phyloP scores from a whole-genome alignment of 768 basidiomycete species.

The Pseudohyphozyma bogoriensis region DNA sequence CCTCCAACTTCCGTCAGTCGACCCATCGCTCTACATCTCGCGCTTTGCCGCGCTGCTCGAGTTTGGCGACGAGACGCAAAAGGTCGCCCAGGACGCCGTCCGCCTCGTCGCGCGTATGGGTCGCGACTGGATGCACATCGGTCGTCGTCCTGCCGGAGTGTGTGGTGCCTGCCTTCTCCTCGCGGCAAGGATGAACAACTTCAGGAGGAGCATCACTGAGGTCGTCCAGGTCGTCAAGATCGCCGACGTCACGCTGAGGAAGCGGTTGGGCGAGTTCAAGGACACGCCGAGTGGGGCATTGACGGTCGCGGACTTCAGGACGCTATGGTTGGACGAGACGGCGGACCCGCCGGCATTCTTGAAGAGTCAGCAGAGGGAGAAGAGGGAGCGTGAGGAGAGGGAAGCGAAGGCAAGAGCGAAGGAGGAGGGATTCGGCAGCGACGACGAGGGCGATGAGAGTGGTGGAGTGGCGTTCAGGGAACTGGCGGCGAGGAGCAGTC shows the following conservation, averaged over 20 bases:
- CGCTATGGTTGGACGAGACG: conserved; percentile 81
- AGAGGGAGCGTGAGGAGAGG: conserved; percentile 4
- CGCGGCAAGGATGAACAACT: conserved; percentile 98
- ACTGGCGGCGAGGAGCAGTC: too few relatives aligned
- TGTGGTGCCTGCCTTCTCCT: conserved; percentile 91
- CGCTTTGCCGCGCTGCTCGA: conserved; percentile 90
- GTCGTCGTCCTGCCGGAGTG: conserved; percentile 89
- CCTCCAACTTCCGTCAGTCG: conserved; percentile 74
- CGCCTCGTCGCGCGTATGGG: conserved; percentile 89
- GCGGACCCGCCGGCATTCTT: conserved; percentile 78
- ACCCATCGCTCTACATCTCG: conserved; percentile 92
- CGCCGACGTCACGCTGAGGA: conserved; percentile 86
- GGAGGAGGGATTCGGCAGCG: conserved; percentile 43
- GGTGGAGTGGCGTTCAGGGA: conserved; percentile 13
- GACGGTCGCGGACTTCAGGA: conserved; percentile 80
- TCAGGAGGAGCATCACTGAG: conserved; percentile 81
- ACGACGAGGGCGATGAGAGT: conserved; percentile 35
- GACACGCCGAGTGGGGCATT: conserved; percentile 73
- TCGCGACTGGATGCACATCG: conserved; percentile 93
- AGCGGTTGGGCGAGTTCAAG: conserved; percentile 89
- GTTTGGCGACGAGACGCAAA: conserved; percentile 87
- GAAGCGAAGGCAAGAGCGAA: conserved; percentile 39
- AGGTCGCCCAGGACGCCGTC: conserved; percentile 83
- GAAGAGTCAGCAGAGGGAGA: conserved; percentile 22
- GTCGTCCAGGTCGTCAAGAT: conserved; percentile 99